Percentiles rank a stretch among this genome's conserved stretches.
These are phyloP conservation scores for Myochromella boudieri DNA, from an alignment of 768 basidiomycete genomes.

Conservation along the genomic window DNA sequence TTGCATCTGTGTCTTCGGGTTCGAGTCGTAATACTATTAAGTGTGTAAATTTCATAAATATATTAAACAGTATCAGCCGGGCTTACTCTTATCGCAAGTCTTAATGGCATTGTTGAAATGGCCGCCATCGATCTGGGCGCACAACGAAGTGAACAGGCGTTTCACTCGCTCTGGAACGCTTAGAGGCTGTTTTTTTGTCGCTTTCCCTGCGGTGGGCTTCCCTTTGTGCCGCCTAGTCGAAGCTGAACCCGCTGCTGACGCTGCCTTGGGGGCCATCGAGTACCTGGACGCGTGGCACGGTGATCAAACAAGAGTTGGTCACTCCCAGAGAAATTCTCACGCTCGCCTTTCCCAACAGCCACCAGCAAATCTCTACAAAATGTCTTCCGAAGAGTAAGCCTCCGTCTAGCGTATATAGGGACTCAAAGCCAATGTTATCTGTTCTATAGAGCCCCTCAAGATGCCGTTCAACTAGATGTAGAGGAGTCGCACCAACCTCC, in stretches of 20 bases:
- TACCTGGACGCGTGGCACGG: neutral
- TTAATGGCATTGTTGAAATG: constrained; percentile 83
- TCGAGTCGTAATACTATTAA: constrained; percentile 66
- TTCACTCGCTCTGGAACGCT: constrained; percentile 40
- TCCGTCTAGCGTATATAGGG: neutral
- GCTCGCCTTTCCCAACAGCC: constrained; percentile 21
- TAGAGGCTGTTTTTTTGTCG: constrained; percentile 27
- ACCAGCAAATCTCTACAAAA: constrained; percentile 24
- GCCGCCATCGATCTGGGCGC: constrained; percentile 88
- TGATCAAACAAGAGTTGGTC: constrained; percentile 1
- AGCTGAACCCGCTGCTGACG: constrained; percentile 5
- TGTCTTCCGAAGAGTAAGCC: constrained; percentile 57
- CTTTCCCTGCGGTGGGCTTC: constrained; percentile 6
- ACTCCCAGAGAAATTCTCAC: constrained; percentile 30
- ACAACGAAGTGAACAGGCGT: constrained; percentile 74
- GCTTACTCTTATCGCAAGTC: constrained; percentile 89
- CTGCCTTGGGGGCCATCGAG: constrained; percentile 15
- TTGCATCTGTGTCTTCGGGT: constrained; percentile 67
- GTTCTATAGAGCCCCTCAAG: constrained; percentile 24
- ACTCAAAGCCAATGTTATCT: neutral
- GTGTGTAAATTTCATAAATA: neutral
- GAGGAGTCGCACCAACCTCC: constrained; percentile 36
- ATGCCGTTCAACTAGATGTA: constrained; percentile 25
- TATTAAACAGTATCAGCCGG: constrained; percentile 1
- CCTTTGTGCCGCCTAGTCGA: constrained; percentile 6